phyloP scores from a whole-genome alignment of 106 monocot species.

The Platanthera guangdongensis region DNA sequence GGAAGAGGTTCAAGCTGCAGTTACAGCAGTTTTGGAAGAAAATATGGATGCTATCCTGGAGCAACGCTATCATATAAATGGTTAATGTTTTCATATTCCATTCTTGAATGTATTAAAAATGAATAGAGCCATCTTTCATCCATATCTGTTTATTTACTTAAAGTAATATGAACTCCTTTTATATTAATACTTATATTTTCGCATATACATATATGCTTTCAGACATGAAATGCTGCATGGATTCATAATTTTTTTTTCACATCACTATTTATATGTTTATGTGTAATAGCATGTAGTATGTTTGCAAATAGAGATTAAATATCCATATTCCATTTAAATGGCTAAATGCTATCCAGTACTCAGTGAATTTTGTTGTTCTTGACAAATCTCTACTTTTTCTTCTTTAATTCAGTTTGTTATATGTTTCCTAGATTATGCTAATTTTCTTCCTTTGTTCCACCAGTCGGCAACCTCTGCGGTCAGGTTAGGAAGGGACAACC shows the following conservation, averaged over 20 bases:
- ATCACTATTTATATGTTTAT: neutral
- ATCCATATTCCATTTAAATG: neutral
- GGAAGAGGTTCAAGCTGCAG: slow-evolving; percentile 69
- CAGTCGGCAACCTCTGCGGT: slow-evolving; percentile 90
- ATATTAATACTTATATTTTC: neutral
- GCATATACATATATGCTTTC: neutral
- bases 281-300: neutral
- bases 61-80: slow-evolving; percentile 78
- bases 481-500: slow-evolving; percentile 73
- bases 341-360: too few relatives aligned
- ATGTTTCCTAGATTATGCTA: neutral
- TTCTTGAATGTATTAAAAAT: neutral
- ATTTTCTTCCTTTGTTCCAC: slow-evolving; percentile 2
- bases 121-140: neutral
- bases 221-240: neutral
- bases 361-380: neutral
- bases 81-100: slow-evolving; percentile 19
- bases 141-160: neutral
- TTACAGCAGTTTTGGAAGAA: slow-evolving; percentile 48
- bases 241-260: neutral
- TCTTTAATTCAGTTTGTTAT: neutral
- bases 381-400: neutral
- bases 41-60: slow-evolving; percentile 74
- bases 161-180: neutral
- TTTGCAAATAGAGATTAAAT: neutral